A percentile compares a stretch with the other conserved stretches of the same genome.
Evolutionary conservation across 2,329 filamentous ascomycete species (phyloP).

Genomic region (Neopestalotiopsis clavispora): DNA sequence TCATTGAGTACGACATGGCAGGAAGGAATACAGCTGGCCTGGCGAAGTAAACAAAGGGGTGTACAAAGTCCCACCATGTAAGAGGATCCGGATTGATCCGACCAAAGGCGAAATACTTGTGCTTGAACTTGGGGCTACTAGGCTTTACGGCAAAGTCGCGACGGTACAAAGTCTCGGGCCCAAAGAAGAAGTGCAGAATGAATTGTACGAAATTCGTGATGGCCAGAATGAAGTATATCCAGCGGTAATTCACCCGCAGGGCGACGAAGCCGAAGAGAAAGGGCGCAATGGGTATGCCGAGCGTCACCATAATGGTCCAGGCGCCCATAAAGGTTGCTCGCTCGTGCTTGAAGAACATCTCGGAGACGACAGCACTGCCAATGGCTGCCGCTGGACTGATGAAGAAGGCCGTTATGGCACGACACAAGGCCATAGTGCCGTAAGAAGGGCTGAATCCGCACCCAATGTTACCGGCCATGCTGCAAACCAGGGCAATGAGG

Average conservation of each 20-base stretch:
- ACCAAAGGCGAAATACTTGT: conserved; percentile 47
- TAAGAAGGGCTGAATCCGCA: conserved; percentile 56
- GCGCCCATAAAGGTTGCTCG: conserved; percentile 60
- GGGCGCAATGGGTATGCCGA: conserved; percentile 35
- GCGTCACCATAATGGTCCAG: conserved; percentile 50
- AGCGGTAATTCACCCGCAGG: conserved; percentile 56
- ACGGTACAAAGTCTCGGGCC: conserved; percentile 60
- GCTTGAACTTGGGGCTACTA: conserved; percentile 45
- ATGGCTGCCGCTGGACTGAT: conserved; percentile 59
- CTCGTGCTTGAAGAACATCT: conserved; percentile 62
- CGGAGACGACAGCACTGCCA: conserved; percentile 61
- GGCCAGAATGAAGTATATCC: conserved; percentile 63
- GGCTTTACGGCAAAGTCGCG: conserved; percentile 38
- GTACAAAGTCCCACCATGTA: conserved; percentile 52
- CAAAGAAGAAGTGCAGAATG: conserved; percentile 59
- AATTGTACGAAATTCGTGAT: conserved; percentile 63
- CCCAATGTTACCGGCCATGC: conserved; percentile 55
- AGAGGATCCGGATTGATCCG: conserved; percentile 59
- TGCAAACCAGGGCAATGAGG: conserved; percentile 52
- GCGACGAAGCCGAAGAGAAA: conserved; percentile 51
- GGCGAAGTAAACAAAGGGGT: conserved; percentile 47
- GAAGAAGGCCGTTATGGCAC: conserved; percentile 59
- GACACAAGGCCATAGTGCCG: conserved; percentile 52
- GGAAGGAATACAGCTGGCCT: conserved; percentile 55
- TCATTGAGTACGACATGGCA: conserved; percentile 57